Base-by-base conservation (phyloP, 441 rosid species). In the Raphanus hybrid region DNA sequence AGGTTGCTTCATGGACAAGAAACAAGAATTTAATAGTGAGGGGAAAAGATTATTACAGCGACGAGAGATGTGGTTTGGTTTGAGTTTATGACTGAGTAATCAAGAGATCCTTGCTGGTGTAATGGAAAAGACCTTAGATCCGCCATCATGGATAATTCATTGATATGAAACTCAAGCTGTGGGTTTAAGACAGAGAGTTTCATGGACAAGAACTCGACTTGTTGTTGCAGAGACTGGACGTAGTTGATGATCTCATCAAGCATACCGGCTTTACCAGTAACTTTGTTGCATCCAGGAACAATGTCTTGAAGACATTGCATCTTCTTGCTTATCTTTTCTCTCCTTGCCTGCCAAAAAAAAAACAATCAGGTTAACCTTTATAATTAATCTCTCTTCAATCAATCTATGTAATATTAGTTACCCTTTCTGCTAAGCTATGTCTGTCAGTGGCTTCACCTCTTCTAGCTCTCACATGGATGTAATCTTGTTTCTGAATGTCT, bases 161-260 rank as follows among this genome's bases (percentile, higher is more conserved):
- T 16, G 60, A 55, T 55, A 55, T 55, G 60, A 55, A 55, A 55
- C 60, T 55, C 27, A 55, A 55, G 60, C 11, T 55, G 11, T 55
- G 60, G 60, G 18, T 55, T 55, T 8, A 55, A 2, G 11, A 55
- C 0, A 16, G 60, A 55, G 26, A 55, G 60, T 18, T 55, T 55
- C 60, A 55, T 55, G 11, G 60, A 55, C 60, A 55, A 55, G 60
- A 55, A 55, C 60, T 16, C 60, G 2, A 55, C 60, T 55, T 55
- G 60, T 55, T 55, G 60, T 8, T 55, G 60, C 60, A 55, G 27
- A 55, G 60, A 55, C 18, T 55, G 60, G 27, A 55, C 60, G 0
- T 55, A 55, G 60, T 55, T 55, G 60, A 55, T 55, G 27, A 55
- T 55, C 60, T 55, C 60, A 55, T 55, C 60, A 55, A 55, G 60